Base-by-base conservation (phyloP, 2,329 filamentous ascomycete species). In the Pezicula radicicola region DNA sequence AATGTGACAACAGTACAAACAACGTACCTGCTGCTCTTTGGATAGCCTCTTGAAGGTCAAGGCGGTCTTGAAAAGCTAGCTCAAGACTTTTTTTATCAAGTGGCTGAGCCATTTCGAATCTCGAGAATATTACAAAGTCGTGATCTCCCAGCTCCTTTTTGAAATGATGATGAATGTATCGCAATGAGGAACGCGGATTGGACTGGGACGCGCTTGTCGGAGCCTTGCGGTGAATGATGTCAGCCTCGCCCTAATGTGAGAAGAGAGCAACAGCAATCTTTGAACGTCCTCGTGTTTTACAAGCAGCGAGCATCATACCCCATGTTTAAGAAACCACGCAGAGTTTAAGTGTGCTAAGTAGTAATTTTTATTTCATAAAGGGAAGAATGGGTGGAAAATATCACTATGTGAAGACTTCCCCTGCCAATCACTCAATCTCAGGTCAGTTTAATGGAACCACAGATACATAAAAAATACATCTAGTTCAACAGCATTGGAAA, bases 1-100 rank as follows among this genome's bases (percentile, higher is more conserved):
- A 42, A 43, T 27, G 49, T 16, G 36, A 47, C 39, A 43, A 18
- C 48, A 43, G 35, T 30, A 30, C 16, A 46, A 49, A 56, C 63
- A 50, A 56, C 63, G 49, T 63, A 67, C 66, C 60, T 51, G 64
- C 60, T 43, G 65, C 65, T 35, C 56, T 57, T 47, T 60, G 56
- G 46, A 68, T 66, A 39, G 66, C 66, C 27, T 51, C 53, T 55
- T 63, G 59, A 16, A 68, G 53, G 54, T 68, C 65, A 28, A 53
- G 43, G 37, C 66, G 62, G 21, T 59, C 56, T 48, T 64, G 45
- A 52, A 68, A 68, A 10, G 66, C 66, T 36, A 58, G 54, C n/a
- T 59, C 52, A 15, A 68, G 54, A 52, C 54, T 62, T 41, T 61
- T 50, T 40, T 61, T 53, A 58, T 68, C 63, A 27, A 68, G 53